Percentiles rank a stretch among this genome's conserved stretches.
Evolutionary conservation across 495 filamentous ascomycete genomes (phyloP).

Genomic region (Parathielavia appendiculata): DNA sequence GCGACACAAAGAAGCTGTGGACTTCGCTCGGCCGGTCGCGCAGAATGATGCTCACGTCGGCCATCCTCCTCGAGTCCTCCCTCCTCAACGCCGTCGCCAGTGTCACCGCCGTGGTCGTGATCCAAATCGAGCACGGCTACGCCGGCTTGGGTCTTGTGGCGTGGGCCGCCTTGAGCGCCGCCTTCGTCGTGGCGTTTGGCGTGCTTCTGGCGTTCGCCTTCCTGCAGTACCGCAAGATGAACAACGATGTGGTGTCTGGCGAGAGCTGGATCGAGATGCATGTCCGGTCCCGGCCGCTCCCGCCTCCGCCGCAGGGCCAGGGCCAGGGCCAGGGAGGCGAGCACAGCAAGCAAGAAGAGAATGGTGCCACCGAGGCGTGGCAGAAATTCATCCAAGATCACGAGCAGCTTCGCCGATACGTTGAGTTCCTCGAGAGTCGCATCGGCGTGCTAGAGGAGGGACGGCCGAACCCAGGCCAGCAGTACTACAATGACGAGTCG

Average conservation of each 20-base stretch:
- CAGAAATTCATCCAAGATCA: slow-evolving; percentile 17
- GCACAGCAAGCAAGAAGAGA: slow-evolving; percentile 7
- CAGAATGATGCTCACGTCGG: slow-evolving; percentile 5
- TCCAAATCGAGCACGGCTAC: not conserved
- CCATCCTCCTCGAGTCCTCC: slow-evolving; percentile 13
- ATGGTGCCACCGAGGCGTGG: slow-evolving; percentile 13
- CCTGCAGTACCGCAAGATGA: slow-evolving; percentile 3
- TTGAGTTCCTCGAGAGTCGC: slow-evolving; percentile 22
- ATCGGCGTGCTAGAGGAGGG: slow-evolving; percentile 16
- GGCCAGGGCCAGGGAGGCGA: too few species aligned
- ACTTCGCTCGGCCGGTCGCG: not conserved
- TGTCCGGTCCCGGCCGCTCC: slow-evolving; percentile 12
- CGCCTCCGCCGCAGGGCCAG: slow-evolving; percentile 11
- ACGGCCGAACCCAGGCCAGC: not conserved
- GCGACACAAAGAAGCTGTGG: slow-evolving; percentile 1
- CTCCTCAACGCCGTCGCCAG: slow-evolving; percentile 18
- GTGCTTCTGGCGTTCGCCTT: slow-evolving; percentile 3
- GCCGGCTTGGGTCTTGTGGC: not conserved
- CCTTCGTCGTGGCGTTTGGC: slow-evolving; percentile 9
- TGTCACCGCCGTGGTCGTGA: slow-evolving; percentile 13
- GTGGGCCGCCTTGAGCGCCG: slow-evolving; percentile 14
- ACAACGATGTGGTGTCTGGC: not conserved
- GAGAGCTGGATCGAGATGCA: slow-evolving; percentile 27
- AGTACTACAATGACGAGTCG: not conserved
- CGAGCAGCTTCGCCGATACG: slow-evolving; percentile 18